Base-by-base conservation (phyloP, 177 flowering plant genomes). In the Vitis hybrid region DNA sequence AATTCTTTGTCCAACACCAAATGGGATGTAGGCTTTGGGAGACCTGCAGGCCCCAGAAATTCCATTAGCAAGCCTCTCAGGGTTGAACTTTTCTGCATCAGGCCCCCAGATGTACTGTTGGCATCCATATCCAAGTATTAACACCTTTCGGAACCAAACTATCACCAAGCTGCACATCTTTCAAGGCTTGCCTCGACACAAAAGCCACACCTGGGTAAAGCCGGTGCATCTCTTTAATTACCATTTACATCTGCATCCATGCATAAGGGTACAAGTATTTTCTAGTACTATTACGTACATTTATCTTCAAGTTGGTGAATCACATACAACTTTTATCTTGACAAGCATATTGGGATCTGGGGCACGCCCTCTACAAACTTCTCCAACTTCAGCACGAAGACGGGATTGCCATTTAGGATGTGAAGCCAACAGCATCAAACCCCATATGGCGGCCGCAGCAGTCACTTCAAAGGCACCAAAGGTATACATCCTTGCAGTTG, bases 51-150 rank as follows among this genome's bases (percentile, higher is more conserved):
- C 67, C 2, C 55, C 28, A 64, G 55, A 5, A 12, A 47, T 22
- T 49, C 67, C 67, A 15, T 47, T 64, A 18, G 67, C 55, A 49
- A 64, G 50, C 67, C 67, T 64, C 13, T 18, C 67, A 8, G 67
- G 67, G 18, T 64, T 64, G 18, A 47, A 64, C 14, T 64, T 3
- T 22, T 64, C 12, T 18, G 67, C 54, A 19, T 64, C 67, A 8
- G 67, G 31, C 8, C 67, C 67, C 67, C 67, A 64, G n/a, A 64
- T 47, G 22, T 14, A 61, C 10, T 22, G 64, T 13, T 9, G 13
- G 1, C 14, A 61, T 20, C 64, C 64, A 61, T 3, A 61, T 47
- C 67, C 28, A 49, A 49, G 22, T 64, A 28, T 13, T 3, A 8
- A 64, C 55, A 49, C 67, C 67, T 49, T 64, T 64, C 2, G 67